Percentiles rank a stretch among this genome's conserved stretches.
Conservation (phyloP, 2,329 filamentous ascomycete species). For the Monilinia fructigena region DNA sequence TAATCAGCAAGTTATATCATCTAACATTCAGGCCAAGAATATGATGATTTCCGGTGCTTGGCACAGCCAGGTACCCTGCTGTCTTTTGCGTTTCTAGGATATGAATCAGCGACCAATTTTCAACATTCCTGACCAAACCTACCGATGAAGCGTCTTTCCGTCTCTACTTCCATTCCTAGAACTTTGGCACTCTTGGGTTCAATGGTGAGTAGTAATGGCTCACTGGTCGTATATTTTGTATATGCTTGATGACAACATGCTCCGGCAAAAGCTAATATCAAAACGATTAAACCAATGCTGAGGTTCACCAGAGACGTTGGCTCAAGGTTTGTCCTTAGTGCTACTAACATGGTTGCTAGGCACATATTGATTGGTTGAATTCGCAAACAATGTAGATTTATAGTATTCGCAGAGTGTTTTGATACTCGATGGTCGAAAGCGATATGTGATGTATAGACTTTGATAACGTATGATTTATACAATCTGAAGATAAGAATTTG, state of each 20-base stretch:
- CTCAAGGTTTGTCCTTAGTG: conserved; percentile 5
- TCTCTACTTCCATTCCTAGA: conserved; percentile 4
- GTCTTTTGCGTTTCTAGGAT: background rate
- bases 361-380: background rate
- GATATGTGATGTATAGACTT: background rate
- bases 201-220: conserved; percentile 17
- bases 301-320: background rate
- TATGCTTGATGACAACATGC: conserved; percentile 1
- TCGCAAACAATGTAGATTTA: background rate
- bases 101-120: background rate
- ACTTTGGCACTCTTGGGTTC: background rate
- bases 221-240: background rate
- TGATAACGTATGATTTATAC: background rate
- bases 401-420: background rate
- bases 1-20: background rate
- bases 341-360: conserved; percentile 12
- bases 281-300: conserved; percentile 15
- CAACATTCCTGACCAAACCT: background rate
- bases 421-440: background rate
- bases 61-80: background rate
- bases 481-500: background rate
- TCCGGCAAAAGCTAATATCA: conserved; percentile 14
- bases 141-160: conserved; percentile 4
- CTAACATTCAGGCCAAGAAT: conserved; percentile 7
- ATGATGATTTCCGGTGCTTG: background rate